Base-by-base conservation (phyloP, 2,329 filamentous ascomycete genomes). In the Aspergillus sojae region DNA sequence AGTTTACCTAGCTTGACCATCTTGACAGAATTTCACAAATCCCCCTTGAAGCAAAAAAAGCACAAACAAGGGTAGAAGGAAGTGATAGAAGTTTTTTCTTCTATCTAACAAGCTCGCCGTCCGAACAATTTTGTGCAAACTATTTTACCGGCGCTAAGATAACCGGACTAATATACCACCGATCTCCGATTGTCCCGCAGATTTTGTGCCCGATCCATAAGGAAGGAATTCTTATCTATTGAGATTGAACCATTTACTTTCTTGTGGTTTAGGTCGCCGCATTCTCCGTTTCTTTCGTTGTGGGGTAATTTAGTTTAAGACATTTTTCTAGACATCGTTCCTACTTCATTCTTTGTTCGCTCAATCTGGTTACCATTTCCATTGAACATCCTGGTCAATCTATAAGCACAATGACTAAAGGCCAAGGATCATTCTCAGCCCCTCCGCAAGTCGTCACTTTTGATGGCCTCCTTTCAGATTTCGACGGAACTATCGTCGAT, bases 401-500 rank as follows among this genome's bases (percentile, higher is more conserved):
- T 55, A 55, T n/a, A 39, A 21, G 61, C 67, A 62, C 67, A 64
- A 79, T 79, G 77, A 66, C 76, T 39, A 72, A 70, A 50, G 57
- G 70, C 36, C 62, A 72, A 61, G 70, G 71, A 61, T 74, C 76
- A 1, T 82, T 81, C 68, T 79, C 79, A 60, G 79, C 76, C 30
- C 74, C 78, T 55, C 64, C 77, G 32, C 74, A 80, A 66, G 64
- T 75, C 36, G 71, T 75, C 63, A 72, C 73, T 32, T 80, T 81
- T 57, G 75, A 81, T 67, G 80, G 78, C 10, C 62, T 83, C 3
- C 75, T 82, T n/a, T 81, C 81, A 58, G 80, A 82, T 66, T 82
- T 82, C 68, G 80, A 82, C 67, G 80, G 80, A 11, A 82, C 81
- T 32, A 81, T 82, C 57, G 75, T 82, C 50, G 81, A 82, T 67